Evolutionary conservation across 331 rosid genomes (phyloP).

Genomic region (Malus hybrid): DNA sequence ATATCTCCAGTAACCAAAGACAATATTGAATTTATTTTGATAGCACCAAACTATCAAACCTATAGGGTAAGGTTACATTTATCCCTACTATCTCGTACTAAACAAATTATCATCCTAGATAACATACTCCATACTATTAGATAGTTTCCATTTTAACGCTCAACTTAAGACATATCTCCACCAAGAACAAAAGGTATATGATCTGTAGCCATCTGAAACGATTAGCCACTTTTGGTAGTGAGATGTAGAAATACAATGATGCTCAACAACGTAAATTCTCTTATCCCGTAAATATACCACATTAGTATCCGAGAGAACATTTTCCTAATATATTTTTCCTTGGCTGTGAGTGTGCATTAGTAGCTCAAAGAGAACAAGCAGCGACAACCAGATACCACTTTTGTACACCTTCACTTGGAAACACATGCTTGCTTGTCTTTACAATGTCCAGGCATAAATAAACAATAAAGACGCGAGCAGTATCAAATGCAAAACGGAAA

Average conservation of each 20-base stretch:
- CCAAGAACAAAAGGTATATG: neutral
- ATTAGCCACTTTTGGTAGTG: neutral
- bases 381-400: neutral
- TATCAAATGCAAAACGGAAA: neutral
- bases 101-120: neutral
- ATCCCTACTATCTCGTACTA: neutral
- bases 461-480: neutral
- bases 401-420: neutral
- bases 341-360: neutral
- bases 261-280: neutral
- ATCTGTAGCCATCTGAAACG: neutral
- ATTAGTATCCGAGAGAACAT: neutral
- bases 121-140: neutral
- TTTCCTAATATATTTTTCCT: neutral
- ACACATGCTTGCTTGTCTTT: neutral
- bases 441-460: neutral
- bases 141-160: neutral
- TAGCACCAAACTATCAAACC: neutral
- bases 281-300: no score
- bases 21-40: neutral
- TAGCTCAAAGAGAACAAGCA: neutral
- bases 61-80: neutral
- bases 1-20: neutral
- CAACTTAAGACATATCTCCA: neutral
- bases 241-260: neutral